Base-by-base conservation (phyloP, 169 alveolate genomes). In the Plasmodium malariae region DNA sequence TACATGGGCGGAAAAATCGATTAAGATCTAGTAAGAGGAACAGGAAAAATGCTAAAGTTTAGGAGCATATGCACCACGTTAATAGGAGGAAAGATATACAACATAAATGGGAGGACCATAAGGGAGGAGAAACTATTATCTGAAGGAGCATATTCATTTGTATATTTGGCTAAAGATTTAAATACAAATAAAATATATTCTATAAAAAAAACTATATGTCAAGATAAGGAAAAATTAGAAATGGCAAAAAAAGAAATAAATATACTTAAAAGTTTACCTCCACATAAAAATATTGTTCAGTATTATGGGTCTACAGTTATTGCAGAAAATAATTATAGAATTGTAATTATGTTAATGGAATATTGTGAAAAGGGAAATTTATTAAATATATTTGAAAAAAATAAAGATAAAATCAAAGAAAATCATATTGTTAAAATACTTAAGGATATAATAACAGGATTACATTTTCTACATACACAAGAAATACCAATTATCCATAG, bases 401-500 rank as follows among this genome's bases (percentile, higher is more conserved):
- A 97, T 65, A 92, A 93, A 32, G 97, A 95, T 37, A 95, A 96
- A 59, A 70, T 68, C 19, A 69, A 62, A 43, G 93, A 76, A 34
- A 87, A 90, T 32, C 93, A 94, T 43, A 87, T 95, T 14, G 96
- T 93, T 30, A 69, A 92, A 26, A 68, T 76, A 40, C 11, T 73
- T 1, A 80, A 88, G 89, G 92, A 85, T 92, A 21, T 80, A 92
- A 1, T 68, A 40, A 68, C 96, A 95, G 62, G 88, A 93, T 43
- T 76, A 67, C 26, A 94, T 88, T 32, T 92, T 96, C 94, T 98
- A 97, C 92, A 48, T 68, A 57, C 96, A 95, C 51, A 96, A 96
- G 62, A 94, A 94, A 6, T 94, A 94, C 74, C 98, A 93, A 89
- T 92, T 96, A 88, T 98, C 95, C 94, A 86, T 96, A 32, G 97